Conservation (phyloP, 495 filamentous ascomycete genomes). For the Talaromyces borbonicus region DNA sequence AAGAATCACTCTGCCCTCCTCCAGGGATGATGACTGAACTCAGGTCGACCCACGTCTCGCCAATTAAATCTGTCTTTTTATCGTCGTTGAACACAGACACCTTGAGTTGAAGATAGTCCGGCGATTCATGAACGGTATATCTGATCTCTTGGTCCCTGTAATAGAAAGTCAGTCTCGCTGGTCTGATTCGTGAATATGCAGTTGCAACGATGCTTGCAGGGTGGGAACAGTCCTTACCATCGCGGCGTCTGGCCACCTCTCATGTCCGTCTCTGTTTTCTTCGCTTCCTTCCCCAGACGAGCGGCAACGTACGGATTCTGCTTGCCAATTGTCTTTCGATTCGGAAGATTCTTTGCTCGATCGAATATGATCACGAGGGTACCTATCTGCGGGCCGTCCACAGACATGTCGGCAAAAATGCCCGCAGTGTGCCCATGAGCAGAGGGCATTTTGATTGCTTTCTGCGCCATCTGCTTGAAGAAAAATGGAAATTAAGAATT, state of each 20-base stretch:
- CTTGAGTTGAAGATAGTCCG: slow-evolving; percentile 90
- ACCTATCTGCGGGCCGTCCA: slow-evolving; percentile 90
- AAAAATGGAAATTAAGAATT: background rate
- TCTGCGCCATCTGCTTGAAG: slow-evolving; percentile 20
- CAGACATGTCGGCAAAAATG: slow-evolving; percentile 90
- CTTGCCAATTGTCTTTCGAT: slow-evolving; percentile 93
- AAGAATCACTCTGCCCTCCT: slow-evolving; percentile 84
- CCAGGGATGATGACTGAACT: slow-evolving; percentile 72
- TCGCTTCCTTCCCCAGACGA: slow-evolving; percentile 89
- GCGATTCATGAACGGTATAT: slow-evolving; percentile 90
- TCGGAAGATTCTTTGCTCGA: slow-evolving; percentile 90
- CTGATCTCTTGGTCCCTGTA: slow-evolving; percentile 97
- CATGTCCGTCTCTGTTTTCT: slow-evolving; percentile 92
- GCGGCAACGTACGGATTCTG: slow-evolving; percentile 97
- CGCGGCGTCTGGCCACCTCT: slow-evolving; percentile 89
- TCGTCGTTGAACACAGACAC: slow-evolving; percentile 96
- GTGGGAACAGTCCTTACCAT: slow-evolving; percentile 53
- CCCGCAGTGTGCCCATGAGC: slow-evolving; percentile 66
- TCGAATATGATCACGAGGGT: slow-evolving; percentile 89
- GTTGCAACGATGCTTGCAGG: background rate
- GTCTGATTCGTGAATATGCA: background rate
- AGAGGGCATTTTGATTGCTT: slow-evolving; percentile 23
- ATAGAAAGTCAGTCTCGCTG: slow-evolving; percentile 1
- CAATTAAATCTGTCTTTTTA: slow-evolving; percentile 91
- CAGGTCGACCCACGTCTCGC: slow-evolving; percentile 81